Evolutionary conservation across 257 asterid species (phyloP), one percentile per base, ranked within the genome.

Genomic region (Forsythia viridissima): DNA sequence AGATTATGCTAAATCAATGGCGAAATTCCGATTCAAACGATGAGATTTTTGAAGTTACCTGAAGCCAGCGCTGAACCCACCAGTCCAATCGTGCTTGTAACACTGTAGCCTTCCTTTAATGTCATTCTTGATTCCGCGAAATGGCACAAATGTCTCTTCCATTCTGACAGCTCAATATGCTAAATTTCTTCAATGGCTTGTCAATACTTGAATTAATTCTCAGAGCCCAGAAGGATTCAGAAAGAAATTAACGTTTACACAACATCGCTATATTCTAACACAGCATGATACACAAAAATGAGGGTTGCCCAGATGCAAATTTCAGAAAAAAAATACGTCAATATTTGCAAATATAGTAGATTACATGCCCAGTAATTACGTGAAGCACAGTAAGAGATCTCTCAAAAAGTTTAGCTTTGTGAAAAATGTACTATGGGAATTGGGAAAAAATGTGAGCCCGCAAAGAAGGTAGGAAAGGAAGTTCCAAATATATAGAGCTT

Each of bases 141-240:
- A 89, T 30, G 97, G 97, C 63, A 91, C 94, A 82, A 91, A 92
- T 10, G 94, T 76, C 82, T 92, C 97, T 72, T 92, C 97, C 97
- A 92, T 92, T 76, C 21, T 69, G 51, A 59, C 7, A 7, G 30
- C 7, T 59, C 67, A 57, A n/a, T 57, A 20, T n/a, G 12, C 69
- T 24, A 68, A 15, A 63, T 63, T 8, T 10, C 39, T 63, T 24
- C 69, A 63, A 63, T 63, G 6, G 18, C 57, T 68, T 21, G 71
- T 16, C 66, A 38, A 51, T 52, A 67, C 38, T 40, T 6, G n/a
- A 46, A 24, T 20, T 51, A 8, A 55, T 67, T 65, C 65, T 4
- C 13, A 65, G 75, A 81, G 20, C 46, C 34, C 36, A 57, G 61
- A 66, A 51, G 74, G 71, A 3, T 69, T 80, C 77, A 13, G 74